A percentile compares a stretch with the other conserved stretches of the same genome.
Conservation (phyloP, 768 basidiomycete species). For the Suillus fuscotomentosus region DNA sequence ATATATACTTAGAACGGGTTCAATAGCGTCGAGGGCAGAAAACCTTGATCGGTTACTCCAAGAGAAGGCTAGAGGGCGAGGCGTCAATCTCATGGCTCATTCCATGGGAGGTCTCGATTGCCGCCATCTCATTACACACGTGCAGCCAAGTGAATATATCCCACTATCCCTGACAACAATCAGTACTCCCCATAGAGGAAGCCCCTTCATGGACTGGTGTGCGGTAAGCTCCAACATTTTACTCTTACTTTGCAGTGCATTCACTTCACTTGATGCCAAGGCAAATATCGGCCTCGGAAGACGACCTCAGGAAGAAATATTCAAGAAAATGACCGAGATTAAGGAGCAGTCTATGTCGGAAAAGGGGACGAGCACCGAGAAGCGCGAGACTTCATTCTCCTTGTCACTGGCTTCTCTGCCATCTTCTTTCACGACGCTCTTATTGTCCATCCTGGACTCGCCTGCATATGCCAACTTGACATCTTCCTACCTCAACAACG, state of each 20-base stretch:
- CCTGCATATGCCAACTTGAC: conserved; percentile 96
- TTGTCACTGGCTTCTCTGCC: conserved; percentile 66
- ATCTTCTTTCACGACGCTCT: conserved; percentile 81
- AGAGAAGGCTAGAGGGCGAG: conserved; percentile 64
- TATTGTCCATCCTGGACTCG: conserved; percentile 89
- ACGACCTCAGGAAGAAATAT: conserved; percentile 29
- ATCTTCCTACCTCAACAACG: conserved; percentile 70
- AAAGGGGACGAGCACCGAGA: conserved; percentile 12
- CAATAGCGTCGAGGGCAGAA: conserved; percentile 77
- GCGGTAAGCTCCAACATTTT: conserved; percentile 47
- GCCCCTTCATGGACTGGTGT: conserved; percentile 99
- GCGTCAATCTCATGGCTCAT: conserved; percentile 92
- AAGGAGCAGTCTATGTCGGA: neutral
- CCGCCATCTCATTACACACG: conserved; percentile 85
- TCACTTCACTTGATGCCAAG: conserved; percentile 35
- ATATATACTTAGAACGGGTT: conserved; percentile 68
- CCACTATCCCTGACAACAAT: conserved; percentile 88
- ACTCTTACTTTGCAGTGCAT: conserved; percentile 5
- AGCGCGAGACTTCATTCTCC: conserved; percentile 35
- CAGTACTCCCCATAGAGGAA: conserved; percentile 92
- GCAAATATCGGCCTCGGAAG: conserved; percentile 92
- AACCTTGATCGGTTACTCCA: conserved; percentile 72
- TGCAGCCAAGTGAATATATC: conserved; percentile 77
- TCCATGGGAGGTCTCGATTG: conserved; percentile 99
- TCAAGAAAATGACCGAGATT: conserved; percentile 3